Base-by-base conservation (phyloP, 371 early-diverging fungal genomes). In the Mortierella sp. region DNA sequence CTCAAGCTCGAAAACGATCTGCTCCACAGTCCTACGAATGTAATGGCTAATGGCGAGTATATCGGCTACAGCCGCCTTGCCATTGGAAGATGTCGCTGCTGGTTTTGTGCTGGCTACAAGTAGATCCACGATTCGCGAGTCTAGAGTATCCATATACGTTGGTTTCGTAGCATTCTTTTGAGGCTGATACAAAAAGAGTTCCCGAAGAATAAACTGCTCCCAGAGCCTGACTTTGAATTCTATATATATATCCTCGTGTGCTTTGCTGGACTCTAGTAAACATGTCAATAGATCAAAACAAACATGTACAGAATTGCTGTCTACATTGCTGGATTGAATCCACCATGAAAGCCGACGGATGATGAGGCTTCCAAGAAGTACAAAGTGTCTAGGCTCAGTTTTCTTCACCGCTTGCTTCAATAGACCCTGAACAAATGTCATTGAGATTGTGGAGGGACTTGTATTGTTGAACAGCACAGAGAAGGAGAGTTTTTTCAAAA, bases 401-500 rank as follows among this genome's bases (percentile, higher is more conserved):
- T 42, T 32, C 8, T 71, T 58, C 31, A 86, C 42, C 19, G 84
- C 45, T 23, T 69, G 54, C 26, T 60, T 80, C 59, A 86, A 34
- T 5, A 81, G 63, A 19, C 45, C 32, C 15, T 67, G 35, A 2
- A 83, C 76, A n/a, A 75, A n/a, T 8, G 64, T 15, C 23, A 53
- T 84, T 8, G 51, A 60, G 19, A 72, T 67, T n/a, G 42, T 65
- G 7, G 60, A 51, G 54, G 62, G 64, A 28, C 32, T 75, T 10
- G 72, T 42, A 23, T 87, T 87, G 28, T 68, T 61, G 43, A 89
- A 84, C 2, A 87, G 60, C 0, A 59, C 53, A 12, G 61, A 53
- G 58, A 87, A 89, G 5, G 88, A 81, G 9, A 88, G 64, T 1
- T 71, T 62, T 13, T 57, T 77, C 13, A 88, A 49, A 9, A 88